Base-by-base conservation (phyloP, 208 protist genomes). In the Wallacemonas collosoma region DNA sequence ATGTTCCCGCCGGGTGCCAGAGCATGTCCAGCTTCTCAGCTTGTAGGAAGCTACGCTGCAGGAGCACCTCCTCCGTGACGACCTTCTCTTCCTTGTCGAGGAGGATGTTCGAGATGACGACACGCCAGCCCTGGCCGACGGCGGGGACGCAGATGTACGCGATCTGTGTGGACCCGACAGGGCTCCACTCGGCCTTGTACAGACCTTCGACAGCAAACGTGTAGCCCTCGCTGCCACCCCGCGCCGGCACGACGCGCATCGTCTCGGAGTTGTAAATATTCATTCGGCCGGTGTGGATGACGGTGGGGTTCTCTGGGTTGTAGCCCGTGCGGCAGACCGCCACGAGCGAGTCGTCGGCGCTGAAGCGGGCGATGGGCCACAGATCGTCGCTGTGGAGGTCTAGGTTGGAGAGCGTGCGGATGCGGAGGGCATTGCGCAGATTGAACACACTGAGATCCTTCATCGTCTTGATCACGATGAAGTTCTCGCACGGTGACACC, bases 131-230 rank as follows among this genome's bases (percentile, higher is more conserved):
- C 62, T 88, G 71, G 69, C 89, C 87, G 5, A 72, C 57, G 26
- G 81, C 85, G 8, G 82, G 77, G 63, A 80, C 71, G 56, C 73
- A 76, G 45, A 93, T 80, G 71, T 94, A 83, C 26, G 88, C 93
- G 61, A 97, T 89, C 78, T 95, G 93, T 12, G 81, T 92, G 26
- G 75, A 82, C 43, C 87, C 69, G 56, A 75, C 80, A 2, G 93
- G 93, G 80, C 93, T 95, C 90, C 93, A 97, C 75, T 95, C 93
- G 6, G 83, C 89, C 68, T 90, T 89, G 81, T 91, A 91, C 26
- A 97, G 83, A 1, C 90, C 90, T 11, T 72, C 76, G 0, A 94
- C 75, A 7, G 77, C 71, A 48, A 93, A 93, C n/a, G 88, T 95
- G 79, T 93, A 72, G 11, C 77, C 57, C 26, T 75, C 75, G 7